Conservation (phyloP, 176 grass and related monocot species). For the Tuctoria greenei region DNA sequence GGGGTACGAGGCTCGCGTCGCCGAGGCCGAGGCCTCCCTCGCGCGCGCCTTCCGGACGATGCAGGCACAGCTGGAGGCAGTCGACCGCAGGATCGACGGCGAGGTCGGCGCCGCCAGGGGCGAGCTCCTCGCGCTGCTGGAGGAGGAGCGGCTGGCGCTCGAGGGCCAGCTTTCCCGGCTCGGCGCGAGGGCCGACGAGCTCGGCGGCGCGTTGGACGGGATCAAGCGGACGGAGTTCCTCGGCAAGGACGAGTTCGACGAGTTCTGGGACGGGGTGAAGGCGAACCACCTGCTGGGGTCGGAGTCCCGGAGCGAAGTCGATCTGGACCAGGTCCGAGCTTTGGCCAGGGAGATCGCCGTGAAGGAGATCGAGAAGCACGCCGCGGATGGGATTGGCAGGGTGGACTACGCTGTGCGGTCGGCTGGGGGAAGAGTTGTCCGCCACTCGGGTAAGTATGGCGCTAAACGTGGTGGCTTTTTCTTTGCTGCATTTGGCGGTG, state of each 20-base stretch:
- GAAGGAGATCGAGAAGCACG: conserved; percentile 86
- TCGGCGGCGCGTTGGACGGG: conserved; percentile 52
- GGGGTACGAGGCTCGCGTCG: conserved; percentile 50
- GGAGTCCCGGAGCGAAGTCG: conserved; percentile 18
- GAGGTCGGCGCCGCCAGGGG: conserved; percentile 45
- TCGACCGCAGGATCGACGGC: conserved; percentile 75
- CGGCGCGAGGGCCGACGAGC: conserved; percentile 44
- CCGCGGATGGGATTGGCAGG: conserved; percentile 83
- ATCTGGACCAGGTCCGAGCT: conserved; percentile 63
- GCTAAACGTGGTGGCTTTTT: conserved; percentile 31
- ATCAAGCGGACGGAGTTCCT: conserved; percentile 55
- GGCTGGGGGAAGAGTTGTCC: conserved; percentile 67
- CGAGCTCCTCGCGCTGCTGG: conserved; percentile 45
- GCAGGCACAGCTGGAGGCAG: conserved; percentile 72
- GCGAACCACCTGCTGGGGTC: conserved; percentile 29
- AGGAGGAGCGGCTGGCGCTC: conserved; percentile 57
- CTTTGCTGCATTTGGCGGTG: not conserved
- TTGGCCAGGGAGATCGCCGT: conserved; percentile 74
- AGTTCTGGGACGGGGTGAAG: conserved; percentile 58
- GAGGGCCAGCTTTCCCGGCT: conserved; percentile 50
- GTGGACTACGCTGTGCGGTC: conserved; percentile 77
- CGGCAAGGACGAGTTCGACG: conserved; percentile 57
- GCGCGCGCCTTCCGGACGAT: conserved; percentile 55
- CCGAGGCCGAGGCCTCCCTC: conserved; percentile 63
- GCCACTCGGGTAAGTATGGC: conserved; percentile 57